Evolutionary conservation across 1,284 basidiomycete species (phyloP).

Genomic region (Tranzscheliella williamsii): DNA sequence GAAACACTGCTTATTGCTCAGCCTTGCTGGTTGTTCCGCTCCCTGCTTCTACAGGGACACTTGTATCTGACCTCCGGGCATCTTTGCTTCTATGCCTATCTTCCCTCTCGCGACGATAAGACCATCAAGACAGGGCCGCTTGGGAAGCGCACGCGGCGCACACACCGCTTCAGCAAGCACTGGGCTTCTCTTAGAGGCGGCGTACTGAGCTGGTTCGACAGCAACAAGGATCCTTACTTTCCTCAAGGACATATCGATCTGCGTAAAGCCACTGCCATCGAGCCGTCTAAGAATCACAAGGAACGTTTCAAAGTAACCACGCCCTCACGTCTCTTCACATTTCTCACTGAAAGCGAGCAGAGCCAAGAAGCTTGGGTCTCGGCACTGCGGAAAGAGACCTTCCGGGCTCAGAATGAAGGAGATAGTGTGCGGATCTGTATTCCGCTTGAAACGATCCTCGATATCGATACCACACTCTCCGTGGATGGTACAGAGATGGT

Average conservation of each 20-base stretch:
- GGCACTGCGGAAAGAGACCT: conserved; percentile 81
- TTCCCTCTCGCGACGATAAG: conserved; percentile 62
- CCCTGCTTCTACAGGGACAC: conserved; percentile 81
- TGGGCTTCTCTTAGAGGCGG: conserved; percentile 46
- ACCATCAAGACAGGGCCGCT: conserved; percentile 33
- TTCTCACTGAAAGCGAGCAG: conserved; percentile 54
- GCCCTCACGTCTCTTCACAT: conserved; percentile 56
- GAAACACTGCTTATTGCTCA: conserved; percentile 35
- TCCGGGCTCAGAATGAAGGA: conserved; percentile 92
- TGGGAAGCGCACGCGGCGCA: conserved; percentile 42
- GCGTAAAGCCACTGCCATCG: conserved; percentile 86
- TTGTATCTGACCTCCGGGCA: conserved; percentile 91
- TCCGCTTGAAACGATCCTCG: conserved; percentile 83
- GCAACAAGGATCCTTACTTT: conserved; percentile 84
- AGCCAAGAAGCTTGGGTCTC: conserved; percentile 75
- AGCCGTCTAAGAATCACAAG: conserved; percentile 70
- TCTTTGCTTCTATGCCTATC: conserved; percentile 94
- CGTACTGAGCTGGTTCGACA: conserved; percentile 53
- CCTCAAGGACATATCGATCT: conserved; percentile 91
- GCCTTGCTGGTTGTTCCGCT: conserved; percentile 57
- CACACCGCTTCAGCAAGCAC: conserved; percentile 46
- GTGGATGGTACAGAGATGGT: conserved; percentile 42
- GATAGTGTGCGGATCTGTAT: conserved; percentile 89
- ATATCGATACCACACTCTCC: conserved; percentile 75
- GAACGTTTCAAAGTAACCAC: conserved; percentile 60